phyloP scores from a whole-genome alignment of 345 rosid genomes.

The Firmiana major region DNA sequence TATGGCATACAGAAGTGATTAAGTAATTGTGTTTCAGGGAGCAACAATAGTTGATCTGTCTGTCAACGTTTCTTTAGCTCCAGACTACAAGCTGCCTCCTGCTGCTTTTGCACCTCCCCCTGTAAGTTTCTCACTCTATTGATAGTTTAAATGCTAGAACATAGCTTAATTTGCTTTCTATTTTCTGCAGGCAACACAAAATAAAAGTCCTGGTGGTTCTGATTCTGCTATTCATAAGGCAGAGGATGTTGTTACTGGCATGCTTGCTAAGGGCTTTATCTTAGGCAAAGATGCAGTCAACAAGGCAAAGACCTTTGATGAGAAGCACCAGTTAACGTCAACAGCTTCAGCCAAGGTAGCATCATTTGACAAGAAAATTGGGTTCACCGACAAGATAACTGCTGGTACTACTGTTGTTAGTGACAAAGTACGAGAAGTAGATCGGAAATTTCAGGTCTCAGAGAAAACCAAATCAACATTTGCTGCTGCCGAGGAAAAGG shows the following conservation, averaged over 20 bases:
- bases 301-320: constrained; percentile 84
- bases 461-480: constrained; percentile 93
- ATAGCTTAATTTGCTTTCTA: constrained; percentile 1
- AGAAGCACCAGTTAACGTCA: constrained; percentile 84
- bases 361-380: constrained; percentile 78
- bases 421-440: constrained; percentile 88
- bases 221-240: constrained; percentile 75
- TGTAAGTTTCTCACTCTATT: constrained; percentile 38
- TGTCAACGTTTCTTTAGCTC: constrained; percentile 59
- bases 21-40: constrained; percentile 49
- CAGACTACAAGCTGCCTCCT: constrained; percentile 78
- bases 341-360: constrained; percentile 86
- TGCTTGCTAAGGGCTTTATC: constrained; percentile 92
- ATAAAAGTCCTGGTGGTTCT: constrained; percentile 47
- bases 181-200: constrained; percentile 42
- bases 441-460: constrained; percentile 87
- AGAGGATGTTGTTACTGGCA: constrained; percentile 82
- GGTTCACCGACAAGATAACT: constrained; percentile 75
- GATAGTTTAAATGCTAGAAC: constrained; percentile 2
- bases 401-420: constrained; percentile 71
- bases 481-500: constrained; percentile 81
- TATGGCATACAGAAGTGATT: not conserved
- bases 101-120: constrained; percentile 53
- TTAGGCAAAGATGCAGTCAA: constrained; percentile 85
- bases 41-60: constrained; percentile 88